Evolutionary conservation across 306 rosid genomes (phyloP), one percentile per base, ranked within the genome.

Genomic region (Citrullus mucosospermus): DNA sequence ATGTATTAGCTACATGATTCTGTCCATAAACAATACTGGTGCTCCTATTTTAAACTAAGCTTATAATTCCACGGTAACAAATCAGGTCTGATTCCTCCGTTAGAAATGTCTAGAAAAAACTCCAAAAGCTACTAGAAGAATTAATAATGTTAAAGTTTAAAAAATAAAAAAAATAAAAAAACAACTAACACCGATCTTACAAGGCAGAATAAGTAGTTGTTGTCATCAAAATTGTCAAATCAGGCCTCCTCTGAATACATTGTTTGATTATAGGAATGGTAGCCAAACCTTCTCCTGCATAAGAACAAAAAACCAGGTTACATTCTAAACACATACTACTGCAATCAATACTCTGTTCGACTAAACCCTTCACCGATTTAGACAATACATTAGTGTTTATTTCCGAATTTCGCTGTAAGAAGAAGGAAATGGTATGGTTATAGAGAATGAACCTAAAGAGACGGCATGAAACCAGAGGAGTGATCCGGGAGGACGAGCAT

Each of bases 381-480:
- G 32, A 1, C 2, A 69, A 22, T 10, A 43, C 17, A 22, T 12
- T 44, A 43, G 12, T n/a, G 56, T 5, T 43, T 5, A 10, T 41
- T 17, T n/a, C 54, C 14, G 20, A 39, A n/a, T 39, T 68, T 68
- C 55, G 11, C 55, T 1, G 54, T 13, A 4, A 13, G 76, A 6
- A 71, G 57, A 1, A 41, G 9, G 53, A 71, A 46, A 61, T 18
- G 63, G 8, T 20, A 65, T 38, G 12, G 13, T 46, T 1, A 50
- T 18, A 68, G 56, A 15, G 72, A 51, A 79, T 12, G n/a, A 78
- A 88, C 91, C 94, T 84, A 92, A 80, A 11, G 98, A 92, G 54
- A 94, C 97, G 80, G 98, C 98, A 81, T 94, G 97, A 83, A 94
- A 87, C 97, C 97, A 94, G 46, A 94, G 76, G 44, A 94, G 95